Evolutionary conservation across 805 yeast species (phyloP), one percentile per base, ranked within the genome.

Genomic region (Cyberlindnera galapagoensis): DNA sequence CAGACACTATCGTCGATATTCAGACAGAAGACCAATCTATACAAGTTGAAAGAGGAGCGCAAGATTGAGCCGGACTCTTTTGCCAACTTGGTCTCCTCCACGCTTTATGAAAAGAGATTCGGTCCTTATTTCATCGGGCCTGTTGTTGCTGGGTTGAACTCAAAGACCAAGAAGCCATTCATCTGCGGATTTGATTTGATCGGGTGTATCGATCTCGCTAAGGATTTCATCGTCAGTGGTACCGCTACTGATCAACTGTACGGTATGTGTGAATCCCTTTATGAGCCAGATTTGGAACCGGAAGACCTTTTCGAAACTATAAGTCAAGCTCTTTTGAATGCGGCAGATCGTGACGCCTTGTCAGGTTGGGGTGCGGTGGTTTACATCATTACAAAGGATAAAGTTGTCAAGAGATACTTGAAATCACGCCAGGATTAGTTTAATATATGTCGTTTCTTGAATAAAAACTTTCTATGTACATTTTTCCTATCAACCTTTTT

Each of bases 291-390:
- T 52, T 67, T 94, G 47, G 97, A 76, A 57, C 87, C 97, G 6
- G 97, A 92, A 46, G 96, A 92, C 59, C 67, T 92, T 47, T 92
- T 92, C 54, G 97, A 92, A 60, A 90, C 97, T 24, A 82, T 87
- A 45, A 78, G 94, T 47, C 98, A 92, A 62, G 90, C 97, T 1
- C 65, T 92, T 38, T 66, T 92, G 65, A 86, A 83, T 56, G 97
- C 96, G 13, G 94, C 83, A 22, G 98, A 92, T 60, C 82, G 98
- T 69, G 98, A 92, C 61, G 95, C 97, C 6, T 69, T 92, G 37
- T 80, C 94, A 19, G 99, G 99, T 45, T 92, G 97, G 96, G 98
- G 98, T 52, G 96, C 95, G 7, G 82, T 85, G 12, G 97, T 92
- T 16, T 90, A 90, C 60, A 66, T 92, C 34, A 75, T 92, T 32